Percentiles rank a stretch among this genome's conserved stretches.
phyloP scores from a whole-genome alignment of 2,329 filamentous ascomycete species.

The Neobulgaria alba region DNA sequence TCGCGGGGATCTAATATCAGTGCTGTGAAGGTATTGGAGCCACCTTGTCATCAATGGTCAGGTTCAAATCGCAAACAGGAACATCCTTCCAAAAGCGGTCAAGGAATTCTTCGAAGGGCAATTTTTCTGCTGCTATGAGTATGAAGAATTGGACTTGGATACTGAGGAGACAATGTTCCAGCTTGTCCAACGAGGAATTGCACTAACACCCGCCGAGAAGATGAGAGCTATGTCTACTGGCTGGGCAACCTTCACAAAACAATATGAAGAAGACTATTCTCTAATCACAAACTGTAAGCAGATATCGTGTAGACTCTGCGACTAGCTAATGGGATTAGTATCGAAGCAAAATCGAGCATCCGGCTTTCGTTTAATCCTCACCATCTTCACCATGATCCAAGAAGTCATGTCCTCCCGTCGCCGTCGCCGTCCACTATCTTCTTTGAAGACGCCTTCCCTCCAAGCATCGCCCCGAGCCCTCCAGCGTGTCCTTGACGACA shows the following conservation, averaged over 20 bases:
- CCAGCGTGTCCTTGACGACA: conserved; percentile 26
- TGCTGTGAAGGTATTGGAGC: conserved; percentile 22
- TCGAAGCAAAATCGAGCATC: conserved; percentile 29
- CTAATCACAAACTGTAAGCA: conserved; percentile 31
- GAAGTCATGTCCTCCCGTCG: conserved; percentile 19
- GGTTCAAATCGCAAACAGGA: conserved; percentile 19
- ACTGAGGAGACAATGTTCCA: conserved; percentile 41
- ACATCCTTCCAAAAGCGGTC: conserved; percentile 29
- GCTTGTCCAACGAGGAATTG: conserved; percentile 37
- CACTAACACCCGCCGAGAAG: conserved; percentile 37
- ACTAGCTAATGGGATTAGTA: conserved; percentile 16
- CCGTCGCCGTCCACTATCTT: conserved; percentile 1
- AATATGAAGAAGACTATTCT: conserved; percentile 35
- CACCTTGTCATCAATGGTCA: conserved; percentile 21
- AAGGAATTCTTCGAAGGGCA: conserved; percentile 32
- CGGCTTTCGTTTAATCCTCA: conserved; percentile 29
- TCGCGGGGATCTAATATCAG: conserved; percentile 1
- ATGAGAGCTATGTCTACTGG: conserved; percentile 36
- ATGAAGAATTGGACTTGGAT: conserved; percentile 29
- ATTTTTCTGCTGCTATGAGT: conserved; percentile 37
- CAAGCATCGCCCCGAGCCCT: conserved; percentile 26
- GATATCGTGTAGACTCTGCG: neutral
- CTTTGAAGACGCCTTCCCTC: conserved; percentile 18
- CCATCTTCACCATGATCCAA: conserved; percentile 30
- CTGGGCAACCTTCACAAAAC: conserved; percentile 36